Evolutionary conservation across 805 yeast genomes (phyloP).

Genomic region (Pichia cephalocereana): DNA sequence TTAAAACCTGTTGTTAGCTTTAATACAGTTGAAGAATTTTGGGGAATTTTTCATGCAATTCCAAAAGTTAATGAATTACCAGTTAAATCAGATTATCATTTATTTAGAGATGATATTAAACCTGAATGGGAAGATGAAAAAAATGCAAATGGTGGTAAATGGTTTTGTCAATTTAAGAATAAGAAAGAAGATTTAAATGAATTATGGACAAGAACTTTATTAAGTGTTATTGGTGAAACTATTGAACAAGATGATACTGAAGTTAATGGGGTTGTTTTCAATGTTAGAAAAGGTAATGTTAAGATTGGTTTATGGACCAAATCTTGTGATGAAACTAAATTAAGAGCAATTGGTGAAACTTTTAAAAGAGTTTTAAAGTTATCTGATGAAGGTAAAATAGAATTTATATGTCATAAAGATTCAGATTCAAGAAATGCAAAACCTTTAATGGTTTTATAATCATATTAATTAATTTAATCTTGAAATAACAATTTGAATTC

Average conservation of each 20-base stretch:
- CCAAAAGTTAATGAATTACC: conserved; percentile 91
- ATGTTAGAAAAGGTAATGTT: conserved; percentile 72
- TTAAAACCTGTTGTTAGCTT: conserved; percentile 89
- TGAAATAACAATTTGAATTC: background rate
- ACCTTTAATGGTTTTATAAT: conserved; percentile 17
- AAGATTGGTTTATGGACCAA: conserved; percentile 93
- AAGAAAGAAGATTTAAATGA: conserved; percentile 65
- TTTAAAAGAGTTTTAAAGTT: conserved; percentile 80
- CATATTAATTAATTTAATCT: too few relatives aligned
- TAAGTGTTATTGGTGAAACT: conserved; percentile 92
- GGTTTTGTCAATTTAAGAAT: conserved; percentile 71
- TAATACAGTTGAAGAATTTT: conserved; percentile 94
- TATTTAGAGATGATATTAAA: conserved; percentile 86
- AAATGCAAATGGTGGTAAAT: conserved; percentile 89
- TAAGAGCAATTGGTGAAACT: conserved; percentile 71
- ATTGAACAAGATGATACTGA: conserved; percentile 70
- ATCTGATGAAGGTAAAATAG: conserved; percentile 65
- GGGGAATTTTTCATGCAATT: conserved; percentile 94
- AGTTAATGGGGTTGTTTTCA: conserved; percentile 90
- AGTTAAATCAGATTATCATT: conserved; percentile 84
- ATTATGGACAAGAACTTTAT: conserved; percentile 82
- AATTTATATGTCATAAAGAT: conserved; percentile 65
- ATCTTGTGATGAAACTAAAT: conserved; percentile 53
- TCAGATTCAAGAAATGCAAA: conserved; percentile 23
- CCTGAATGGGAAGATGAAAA: conserved; percentile 98